A percentile compares a stretch with the other conserved stretches of the same genome.
These are phyloP conservation scores for Malus sieversii DNA, from an alignment of 306 rosid species.

Conservation along the genomic window DNA sequence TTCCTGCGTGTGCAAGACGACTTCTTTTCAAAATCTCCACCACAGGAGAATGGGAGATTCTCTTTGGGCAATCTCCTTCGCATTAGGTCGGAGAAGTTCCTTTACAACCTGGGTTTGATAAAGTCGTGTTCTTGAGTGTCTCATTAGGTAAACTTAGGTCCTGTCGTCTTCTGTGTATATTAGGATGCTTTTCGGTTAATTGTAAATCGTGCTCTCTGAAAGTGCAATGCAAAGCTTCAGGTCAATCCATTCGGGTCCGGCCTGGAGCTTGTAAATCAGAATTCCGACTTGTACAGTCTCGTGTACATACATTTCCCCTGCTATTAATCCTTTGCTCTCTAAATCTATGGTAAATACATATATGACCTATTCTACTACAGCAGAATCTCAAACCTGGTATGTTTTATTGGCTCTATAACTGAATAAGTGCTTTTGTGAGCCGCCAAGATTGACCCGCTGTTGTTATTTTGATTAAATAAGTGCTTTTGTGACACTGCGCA, in stretches of 20 bases:
- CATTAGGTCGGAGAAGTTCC: slow-evolving; percentile 79
- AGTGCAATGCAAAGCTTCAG: background rate
- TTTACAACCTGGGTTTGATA: slow-evolving; percentile 79
- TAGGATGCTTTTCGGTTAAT: slow-evolving; percentile 26
- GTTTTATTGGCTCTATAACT: background rate
- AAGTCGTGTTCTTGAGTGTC: slow-evolving; percentile 58
- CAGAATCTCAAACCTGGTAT: background rate
- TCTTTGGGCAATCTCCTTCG: slow-evolving; percentile 67
- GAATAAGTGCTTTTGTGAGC: background rate
- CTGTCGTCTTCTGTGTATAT: slow-evolving; percentile 15
- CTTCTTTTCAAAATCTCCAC: slow-evolving; percentile 35
- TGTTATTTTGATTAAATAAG: background rate
- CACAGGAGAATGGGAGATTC: slow-evolving; percentile 50
- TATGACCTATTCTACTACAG: background rate
- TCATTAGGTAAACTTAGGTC: slow-evolving; percentile 3
- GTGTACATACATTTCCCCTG: slow-evolving; percentile 6
- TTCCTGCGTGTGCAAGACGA: slow-evolving; percentile 61
- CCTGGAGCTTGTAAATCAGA: slow-evolving; percentile 12
- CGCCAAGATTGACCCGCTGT: slow-evolving; percentile 9
- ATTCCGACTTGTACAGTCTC: slow-evolving; percentile 27
- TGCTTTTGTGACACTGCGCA: slow-evolving; percentile 5
- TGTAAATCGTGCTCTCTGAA: slow-evolving; percentile 26
- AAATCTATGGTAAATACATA: background rate
- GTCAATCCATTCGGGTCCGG: slow-evolving; percentile 6
- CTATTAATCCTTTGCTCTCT: background rate